Evolutionary conservation across 495 filamentous ascomycete genomes (phyloP).

Genomic region (Penicillium argentinense): DNA sequence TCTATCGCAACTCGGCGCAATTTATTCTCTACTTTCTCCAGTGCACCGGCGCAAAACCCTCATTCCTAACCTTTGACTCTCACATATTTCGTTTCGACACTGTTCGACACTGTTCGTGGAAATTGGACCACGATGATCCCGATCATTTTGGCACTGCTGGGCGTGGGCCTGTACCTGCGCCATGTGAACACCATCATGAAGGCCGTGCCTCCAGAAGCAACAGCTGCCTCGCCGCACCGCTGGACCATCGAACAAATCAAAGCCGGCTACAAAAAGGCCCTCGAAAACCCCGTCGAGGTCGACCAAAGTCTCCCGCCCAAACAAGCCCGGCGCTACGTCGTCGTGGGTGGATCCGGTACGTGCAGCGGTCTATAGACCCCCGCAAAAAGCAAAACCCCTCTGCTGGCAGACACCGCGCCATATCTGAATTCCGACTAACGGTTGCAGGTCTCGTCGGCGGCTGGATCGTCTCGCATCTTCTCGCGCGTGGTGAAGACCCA

Average conservation of each 20-base stretch:
- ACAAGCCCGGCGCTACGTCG: conserved; percentile 54
- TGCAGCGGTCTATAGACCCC: conserved; percentile 13
- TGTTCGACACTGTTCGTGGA: too few relatives aligned
- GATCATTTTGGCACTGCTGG: conserved; percentile 15
- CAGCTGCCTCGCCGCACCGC: conserved; percentile 42
- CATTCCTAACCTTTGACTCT: too few relatives aligned
- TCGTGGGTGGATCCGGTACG: conserved; percentile 59
- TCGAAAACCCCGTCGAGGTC: conserved; percentile 48
- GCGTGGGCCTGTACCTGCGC: conserved; percentile 45
- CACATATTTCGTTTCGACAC: too few relatives aligned
- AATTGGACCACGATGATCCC: conserved; percentile 11
- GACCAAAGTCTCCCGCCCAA: conserved; percentile 50
- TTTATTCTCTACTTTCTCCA: too few relatives aligned
- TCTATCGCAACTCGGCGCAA: too few relatives aligned
- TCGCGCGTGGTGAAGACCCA: conserved; percentile 53
- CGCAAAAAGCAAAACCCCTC: background rate
- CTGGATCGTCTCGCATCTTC: conserved; percentile 54
- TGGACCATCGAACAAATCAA: conserved; percentile 53
- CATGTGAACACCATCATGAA: conserved; percentile 53
- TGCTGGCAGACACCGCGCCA: background rate
- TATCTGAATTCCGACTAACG: conserved; percentile 5
- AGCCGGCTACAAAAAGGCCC: conserved; percentile 45
- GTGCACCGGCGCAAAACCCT: too few relatives aligned
- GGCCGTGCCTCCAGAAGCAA: conserved; percentile 45
- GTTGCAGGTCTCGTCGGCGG: conserved; percentile 56